Conservation (phyloP, 2,329 filamentous ascomycete genomes). For the Aureobasidium melanogenum region DNA sequence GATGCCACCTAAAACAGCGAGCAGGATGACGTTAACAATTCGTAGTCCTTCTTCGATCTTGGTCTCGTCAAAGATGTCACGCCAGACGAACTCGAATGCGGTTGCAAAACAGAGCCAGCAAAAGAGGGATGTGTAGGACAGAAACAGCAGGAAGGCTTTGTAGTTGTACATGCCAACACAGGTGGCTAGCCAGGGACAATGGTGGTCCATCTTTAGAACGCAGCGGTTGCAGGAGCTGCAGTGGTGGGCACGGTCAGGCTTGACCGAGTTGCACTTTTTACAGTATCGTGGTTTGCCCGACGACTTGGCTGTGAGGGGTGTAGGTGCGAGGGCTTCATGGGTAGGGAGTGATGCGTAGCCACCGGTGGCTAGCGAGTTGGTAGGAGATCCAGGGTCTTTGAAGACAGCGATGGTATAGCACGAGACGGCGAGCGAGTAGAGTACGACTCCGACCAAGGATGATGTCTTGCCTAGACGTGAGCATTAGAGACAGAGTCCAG, state of each 20-base stretch:
- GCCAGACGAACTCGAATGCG: conserved; percentile 73
- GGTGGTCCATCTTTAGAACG: conserved; percentile 98
- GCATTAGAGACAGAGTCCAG: background rate
- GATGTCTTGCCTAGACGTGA: conserved; percentile 24
- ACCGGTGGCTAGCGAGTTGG: conserved; percentile 20
- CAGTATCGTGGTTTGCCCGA: conserved; percentile 83
- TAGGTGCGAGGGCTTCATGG: conserved; percentile 23
- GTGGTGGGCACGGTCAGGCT: conserved; percentile 93
- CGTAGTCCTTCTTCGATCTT: conserved; percentile 64
- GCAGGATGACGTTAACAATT: conserved; percentile 82
- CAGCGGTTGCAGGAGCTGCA: conserved; percentile 91
- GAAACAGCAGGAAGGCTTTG: conserved; percentile 87
- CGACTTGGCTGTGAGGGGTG: conserved; percentile 84
- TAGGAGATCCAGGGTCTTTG: conserved; percentile 69
- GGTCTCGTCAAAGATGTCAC: conserved; percentile 63
- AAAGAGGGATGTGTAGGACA: conserved; percentile 82
- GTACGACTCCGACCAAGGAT: conserved; percentile 48
- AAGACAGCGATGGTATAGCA: conserved; percentile 92
- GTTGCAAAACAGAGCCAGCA: conserved; percentile 74
- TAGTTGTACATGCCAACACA: conserved; percentile 93
- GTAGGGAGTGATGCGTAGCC: conserved; percentile 16
- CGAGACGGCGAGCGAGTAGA: conserved; percentile 76
- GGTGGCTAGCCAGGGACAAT: conserved; percentile 91
- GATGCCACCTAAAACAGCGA: conserved; percentile 80
- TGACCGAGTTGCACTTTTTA: conserved; percentile 92